Evolutionary conservation across 805 yeast genomes (phyloP), one percentile per base, ranked within the genome.

Genomic region (Kuraishia borneana): DNA sequence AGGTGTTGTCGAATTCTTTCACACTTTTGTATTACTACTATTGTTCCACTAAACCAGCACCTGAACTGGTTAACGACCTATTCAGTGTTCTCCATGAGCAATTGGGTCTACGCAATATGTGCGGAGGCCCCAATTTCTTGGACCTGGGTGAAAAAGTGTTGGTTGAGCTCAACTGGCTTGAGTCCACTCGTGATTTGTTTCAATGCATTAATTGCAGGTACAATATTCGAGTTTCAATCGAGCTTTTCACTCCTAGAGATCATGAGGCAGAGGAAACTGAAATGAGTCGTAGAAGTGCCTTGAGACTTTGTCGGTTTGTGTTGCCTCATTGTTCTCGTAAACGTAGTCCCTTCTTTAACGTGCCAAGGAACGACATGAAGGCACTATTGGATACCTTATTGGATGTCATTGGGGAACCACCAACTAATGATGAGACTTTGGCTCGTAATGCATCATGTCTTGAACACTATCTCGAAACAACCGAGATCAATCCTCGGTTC

Each of bases 131-230:
- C 0, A 54, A 59, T 6, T 77, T 88, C 39, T 58, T 92, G 33
- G 61, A 63, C 13, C 55, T 81, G 19, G 61, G 79, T 1, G 80
- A 85, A 42, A 59, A 62, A 6, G 63, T 69, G 14, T 55, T 82
- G 22, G 58, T 73, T 12, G 43, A 57, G 1, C 53, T 70, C 19
- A 56, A 63, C 6, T 51, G 56, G 50, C 34, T 39, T 16, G 65
- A 65, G 4, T 65, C 81, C 2, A 88, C 81, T 31, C 62, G 64
- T 6, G 92, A 85, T 30, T 51, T 89, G 31, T 66, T 84, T 6
- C 97, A 89, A 47, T 65, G 84, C 22, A 55, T 92, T 17, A 65
- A 75, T 41, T 92, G 98, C 50, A 67, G 82, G 7, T 85, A 79
- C 45, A 94, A 85, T 30, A 65, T 83, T 33, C 56, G 61, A 2